Base-by-base conservation (phyloP, 768 basidiomycete species). In the Pleurotus cornucopiae region DNA sequence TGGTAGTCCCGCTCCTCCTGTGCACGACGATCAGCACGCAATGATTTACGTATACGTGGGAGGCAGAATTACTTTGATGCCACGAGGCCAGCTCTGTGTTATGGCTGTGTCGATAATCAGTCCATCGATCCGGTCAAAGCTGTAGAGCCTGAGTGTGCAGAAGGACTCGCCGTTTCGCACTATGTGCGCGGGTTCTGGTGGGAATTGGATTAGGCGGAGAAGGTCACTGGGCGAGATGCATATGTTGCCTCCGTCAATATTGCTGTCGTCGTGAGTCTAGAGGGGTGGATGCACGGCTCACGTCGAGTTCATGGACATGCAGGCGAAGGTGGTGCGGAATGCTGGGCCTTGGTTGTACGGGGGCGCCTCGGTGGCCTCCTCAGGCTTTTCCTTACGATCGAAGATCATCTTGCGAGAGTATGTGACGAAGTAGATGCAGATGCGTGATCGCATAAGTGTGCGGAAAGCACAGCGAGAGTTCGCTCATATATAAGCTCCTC, bases 1-100 rank as follows among this genome's bases (percentile, higher is more conserved):
- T 57, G 56, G 39, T 57, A 57, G 18, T 56, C 21, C 6, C 45
- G 21, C 21, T 55, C 54, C 9, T 55, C 54, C 54, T 25, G 30
- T 26, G 41, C 4, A 5, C 23, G n/a, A 55, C 16, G 26, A 23
- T 39, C 7, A 37, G 6, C 13, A 20, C 6, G 23, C 11, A 14
- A 20, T 2, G 54, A 18, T 37, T 21, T 30, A 30, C 30, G 30
- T 7, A 11, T 7, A 30, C 7, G 11, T 40, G n/a, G 14, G 21
- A 48, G 11, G 47, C 21, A 25, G 18, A 12, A 7, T 3, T 13
- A 55, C 54, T 23, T 55, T 41, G 26, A 55, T 55, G 5, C 54
- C 54, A 45, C 40, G 37, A 26, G 41, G 43, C 54, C 54, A 55
- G 14, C 20, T 11, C 34, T 38, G 43, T 1, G 11, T 26, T n/a